Evolutionary conservation across 257 asterid genomes (phyloP), one percentile per base, ranked within the genome.

Genomic region (Capsicum baccatum): DNA sequence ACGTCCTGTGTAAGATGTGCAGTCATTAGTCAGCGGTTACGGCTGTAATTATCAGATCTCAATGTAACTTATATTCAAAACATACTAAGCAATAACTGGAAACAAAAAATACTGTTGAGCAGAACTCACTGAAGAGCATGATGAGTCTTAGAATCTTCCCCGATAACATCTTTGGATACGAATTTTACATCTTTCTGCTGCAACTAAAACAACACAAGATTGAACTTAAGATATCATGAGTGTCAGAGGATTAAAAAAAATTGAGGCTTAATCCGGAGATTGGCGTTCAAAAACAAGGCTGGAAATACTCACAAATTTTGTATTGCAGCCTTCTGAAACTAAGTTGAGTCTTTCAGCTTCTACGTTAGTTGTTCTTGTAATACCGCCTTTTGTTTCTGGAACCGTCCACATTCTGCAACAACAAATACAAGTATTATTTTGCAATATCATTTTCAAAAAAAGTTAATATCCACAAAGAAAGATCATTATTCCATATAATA

Each of bases 261-360:
- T 54, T 59, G 15, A 52, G 69, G 59, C 37, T n/a, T 50, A 52
- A 66, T 26, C 37, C 42, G 8, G 21, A 44, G 79, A 35, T 83
- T 48, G 60, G 26, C 76, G 37, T 14, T 35, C 52, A 62, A 15
- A 47, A 26, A 82, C 73, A 52, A 76, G 83, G 63, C 47, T 47
- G 9, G 67, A 83, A 62, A 66, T 39, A 90, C 99, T 92, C 90
- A 95, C 99, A 85, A 89, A 84, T 66, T 82, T 91, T 63, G 95
- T 94, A 88, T 87, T 89, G 83, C 97, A 95, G 55, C 92, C 92
- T 88, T 94, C 99, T 55, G 98, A 91, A 84, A 92, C 91, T 83
- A 94, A 89, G 79, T 91, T 95, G 79, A 95, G 85, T 63, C 87
- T 86, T 84, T 89, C 97, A 21, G 93, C 90, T 87, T 95, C 99